Conservation (phyloP, 2,329 filamentous ascomycete species). For the Apiospora marii region DNA sequence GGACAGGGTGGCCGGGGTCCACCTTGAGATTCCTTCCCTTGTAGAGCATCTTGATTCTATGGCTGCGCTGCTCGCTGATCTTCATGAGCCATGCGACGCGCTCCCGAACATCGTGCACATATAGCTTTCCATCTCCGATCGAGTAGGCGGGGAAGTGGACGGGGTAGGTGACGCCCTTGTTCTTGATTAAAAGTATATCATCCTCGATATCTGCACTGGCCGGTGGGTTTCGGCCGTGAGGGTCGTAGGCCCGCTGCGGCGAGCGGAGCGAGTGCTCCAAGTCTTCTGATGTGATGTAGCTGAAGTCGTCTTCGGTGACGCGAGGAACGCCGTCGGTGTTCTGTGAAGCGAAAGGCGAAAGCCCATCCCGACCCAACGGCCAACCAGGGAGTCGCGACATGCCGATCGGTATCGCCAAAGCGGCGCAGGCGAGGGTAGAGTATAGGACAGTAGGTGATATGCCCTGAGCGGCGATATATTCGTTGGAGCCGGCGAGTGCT, state of each 20-base stretch:
- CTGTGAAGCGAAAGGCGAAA: conserved; percentile 62
- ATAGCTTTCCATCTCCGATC: conserved; percentile 77
- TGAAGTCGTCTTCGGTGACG: conserved; percentile 79
- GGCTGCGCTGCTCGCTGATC: conserved; percentile 59
- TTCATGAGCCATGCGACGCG: conserved; percentile 74
- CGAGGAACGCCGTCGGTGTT: conserved; percentile 59
- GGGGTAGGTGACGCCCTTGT: conserved; percentile 70
- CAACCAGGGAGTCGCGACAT: conserved; percentile 63
- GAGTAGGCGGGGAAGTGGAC: conserved; percentile 78
- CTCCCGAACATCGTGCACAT: conserved; percentile 70
- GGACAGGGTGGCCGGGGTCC: conserved; percentile 58
- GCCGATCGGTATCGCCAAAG: conserved; percentile 58
- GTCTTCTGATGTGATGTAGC: conserved; percentile 84
- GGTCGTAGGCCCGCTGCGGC: conserved; percentile 51
- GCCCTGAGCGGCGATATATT: conserved; percentile 61
- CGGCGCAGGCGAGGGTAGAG: conserved; percentile 56
- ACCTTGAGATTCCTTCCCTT: conserved; percentile 74
- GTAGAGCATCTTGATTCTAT: conserved; percentile 72
- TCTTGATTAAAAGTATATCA: conserved; percentile 75
- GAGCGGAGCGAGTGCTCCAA: conserved; percentile 55
- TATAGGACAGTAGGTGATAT: conserved; percentile 58
- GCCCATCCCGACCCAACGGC: conserved; percentile 51
- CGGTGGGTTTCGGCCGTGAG: conserved; percentile 43
- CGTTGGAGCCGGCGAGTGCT: conserved; percentile 56
- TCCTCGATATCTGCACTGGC: conserved; percentile 59